These are phyloP conservation scores for Pyricularia grisea DNA, from an alignment of 2,329 filamentous ascomycete genomes.

Conservation along the genomic window DNA sequence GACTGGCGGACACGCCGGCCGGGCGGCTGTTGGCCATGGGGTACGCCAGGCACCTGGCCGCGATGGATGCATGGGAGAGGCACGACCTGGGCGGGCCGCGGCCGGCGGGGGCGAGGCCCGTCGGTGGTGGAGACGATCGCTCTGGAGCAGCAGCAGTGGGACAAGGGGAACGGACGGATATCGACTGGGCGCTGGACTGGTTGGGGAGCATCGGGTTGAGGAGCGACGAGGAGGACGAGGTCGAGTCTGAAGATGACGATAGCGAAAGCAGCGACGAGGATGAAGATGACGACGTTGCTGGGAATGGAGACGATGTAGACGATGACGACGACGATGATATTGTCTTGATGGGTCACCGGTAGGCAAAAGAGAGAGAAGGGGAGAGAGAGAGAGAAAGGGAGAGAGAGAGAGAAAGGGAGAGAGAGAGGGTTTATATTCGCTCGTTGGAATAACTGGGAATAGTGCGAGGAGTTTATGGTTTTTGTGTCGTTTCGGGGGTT, in stretches of 20 bases:
- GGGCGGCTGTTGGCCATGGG: constrained; percentile 6
- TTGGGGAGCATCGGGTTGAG: constrained; percentile 19
- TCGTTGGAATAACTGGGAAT: background rate
- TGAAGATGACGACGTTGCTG: constrained; percentile 36
- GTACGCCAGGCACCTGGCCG: background rate
- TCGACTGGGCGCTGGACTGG: constrained; percentile 16
- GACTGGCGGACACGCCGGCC: background rate
- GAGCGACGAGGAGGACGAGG: constrained; percentile 30
- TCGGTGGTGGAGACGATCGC: constrained; percentile 43
- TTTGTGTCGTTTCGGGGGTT: background rate
- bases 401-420: no score
- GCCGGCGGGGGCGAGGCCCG: constrained; percentile 15
- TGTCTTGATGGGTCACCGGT: constrained; percentile 38
- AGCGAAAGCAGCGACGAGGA: constrained; percentile 34
- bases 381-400: no score
- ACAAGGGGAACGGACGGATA: constrained; percentile 17
- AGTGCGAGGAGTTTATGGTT: background rate
- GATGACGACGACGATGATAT: constrained; percentile 41
- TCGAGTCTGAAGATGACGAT: constrained; percentile 36
- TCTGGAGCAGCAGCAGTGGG: constrained; percentile 21
- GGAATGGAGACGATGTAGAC: constrained; percentile 35
- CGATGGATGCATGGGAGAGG: background rate
- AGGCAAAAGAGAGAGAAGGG: constrained; percentile 7
- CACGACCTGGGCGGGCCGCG: constrained; percentile 9
- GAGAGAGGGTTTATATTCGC: background rate